Conservation (phyloP, 768 basidiomycete genomes). For the Hysterangium stoloniferum region DNA sequence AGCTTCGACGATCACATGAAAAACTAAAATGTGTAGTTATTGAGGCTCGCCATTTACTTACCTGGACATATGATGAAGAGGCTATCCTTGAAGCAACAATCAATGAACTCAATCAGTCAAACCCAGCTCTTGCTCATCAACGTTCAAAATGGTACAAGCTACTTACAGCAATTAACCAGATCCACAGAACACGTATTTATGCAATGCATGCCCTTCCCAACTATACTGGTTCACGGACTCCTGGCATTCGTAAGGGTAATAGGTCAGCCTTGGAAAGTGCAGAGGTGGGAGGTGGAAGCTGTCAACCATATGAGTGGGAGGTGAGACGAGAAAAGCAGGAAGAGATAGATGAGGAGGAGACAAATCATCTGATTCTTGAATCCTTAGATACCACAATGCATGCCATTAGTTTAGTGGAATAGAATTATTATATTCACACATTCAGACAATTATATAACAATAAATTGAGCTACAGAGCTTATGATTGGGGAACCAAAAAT, state of each 20-base stretch:
- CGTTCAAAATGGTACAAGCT: background rate
- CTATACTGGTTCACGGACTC: background rate
- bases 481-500: too few relatives aligned
- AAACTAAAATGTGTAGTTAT: slow-evolving; percentile 20
- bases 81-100: background rate
- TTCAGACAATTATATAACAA: too few relatives aligned
- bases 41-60: slow-evolving; percentile 21
- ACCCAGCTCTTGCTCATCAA: background rate
- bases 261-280: too few relatives aligned
- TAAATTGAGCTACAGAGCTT: too few relatives aligned
- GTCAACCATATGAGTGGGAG: too few relatives aligned
- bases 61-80: slow-evolving; percentile 22
- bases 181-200: background rate
- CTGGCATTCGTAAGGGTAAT: background rate
- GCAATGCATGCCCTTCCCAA: background rate
- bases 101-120: background rate
- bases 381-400: too few relatives aligned
- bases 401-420: too few relatives aligned
- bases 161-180: background rate
- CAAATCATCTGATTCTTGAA: too few relatives aligned
- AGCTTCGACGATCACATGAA: slow-evolving; percentile 18
- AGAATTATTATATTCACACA: too few relatives aligned
- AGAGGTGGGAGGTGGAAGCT: too few relatives aligned
- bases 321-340: too few relatives aligned
- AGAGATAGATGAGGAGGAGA: too few relatives aligned